Conservation (phyloP, 2,329 filamentous ascomycete species). For the Hypoxylon sp. region DNA sequence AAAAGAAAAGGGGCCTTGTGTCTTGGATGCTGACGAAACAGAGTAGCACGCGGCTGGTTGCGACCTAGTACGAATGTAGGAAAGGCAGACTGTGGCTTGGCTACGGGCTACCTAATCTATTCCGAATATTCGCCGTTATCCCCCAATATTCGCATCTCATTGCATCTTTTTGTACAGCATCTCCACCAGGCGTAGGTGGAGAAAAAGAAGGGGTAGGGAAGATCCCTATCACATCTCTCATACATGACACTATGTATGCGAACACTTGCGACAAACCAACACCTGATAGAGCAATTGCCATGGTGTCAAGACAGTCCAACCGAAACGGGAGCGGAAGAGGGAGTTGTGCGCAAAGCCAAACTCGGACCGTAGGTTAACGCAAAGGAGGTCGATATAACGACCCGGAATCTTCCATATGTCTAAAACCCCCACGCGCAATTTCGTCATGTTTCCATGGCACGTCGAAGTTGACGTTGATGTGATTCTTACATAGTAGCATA, state of each 20-base stretch:
- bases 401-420: conserved; percentile 26
- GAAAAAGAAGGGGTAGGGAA: conserved; percentile 36
- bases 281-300: conserved; percentile 26
- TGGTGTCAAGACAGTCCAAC: conserved; percentile 28
- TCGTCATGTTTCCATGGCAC: conserved; percentile 40
- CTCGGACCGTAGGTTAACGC: conserved; percentile 40
- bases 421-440: conserved; percentile 40
- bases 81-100: conserved; percentile 37
- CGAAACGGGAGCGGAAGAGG: conserved; percentile 37
- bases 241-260: conserved; percentile 41
- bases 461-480: conserved; percentile 33
- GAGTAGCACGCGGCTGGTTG: conserved; percentile 39
- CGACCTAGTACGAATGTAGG: conserved; percentile 24
- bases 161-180: conserved; percentile 29
- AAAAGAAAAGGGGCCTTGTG: conserved; percentile 28
- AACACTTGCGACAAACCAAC: conserved; percentile 30
- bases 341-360: conserved; percentile 23
- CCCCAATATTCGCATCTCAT: conserved; percentile 29
- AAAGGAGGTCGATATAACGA: conserved; percentile 26
- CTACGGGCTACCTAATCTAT: conserved; percentile 32
- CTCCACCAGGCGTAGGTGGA: conserved; percentile 30
- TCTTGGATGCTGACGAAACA: conserved; percentile 44
- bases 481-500: conserved; percentile 14
- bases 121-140: conserved; percentile 44
- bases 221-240: conserved; percentile 43